A percentile compares a stretch with the other conserved stretches of the same genome.
Evolutionary conservation across 169 alveolate genomes (phyloP).

Genomic region (Cyclospora cayetanensis): DNA sequence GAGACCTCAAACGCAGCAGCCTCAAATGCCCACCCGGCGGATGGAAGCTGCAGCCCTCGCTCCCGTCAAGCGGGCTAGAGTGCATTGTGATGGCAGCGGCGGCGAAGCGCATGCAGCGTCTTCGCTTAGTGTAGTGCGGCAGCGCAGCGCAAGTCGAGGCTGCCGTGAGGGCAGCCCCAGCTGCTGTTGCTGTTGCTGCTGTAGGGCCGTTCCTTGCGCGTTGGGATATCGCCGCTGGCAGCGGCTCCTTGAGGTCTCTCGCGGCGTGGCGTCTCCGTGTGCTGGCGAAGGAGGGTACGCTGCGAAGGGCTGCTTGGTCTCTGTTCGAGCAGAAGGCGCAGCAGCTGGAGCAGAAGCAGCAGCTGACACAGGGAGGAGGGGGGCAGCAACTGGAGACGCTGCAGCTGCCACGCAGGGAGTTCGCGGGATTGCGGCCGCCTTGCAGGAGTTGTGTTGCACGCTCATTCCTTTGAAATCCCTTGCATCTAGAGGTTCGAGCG

Average conservation of each 20-base stretch:
- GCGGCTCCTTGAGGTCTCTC: conserved; percentile 19
- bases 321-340: neutral
- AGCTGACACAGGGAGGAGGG: neutral
- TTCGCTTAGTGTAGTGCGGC: no score
- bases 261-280: no score
- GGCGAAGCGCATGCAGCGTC: no score
- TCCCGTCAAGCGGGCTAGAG: no score
- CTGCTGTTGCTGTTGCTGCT: conserved; percentile 57
- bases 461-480: neutral
- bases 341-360: conserved; percentile 25
- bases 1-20: neutral
- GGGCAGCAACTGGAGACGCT: neutral
- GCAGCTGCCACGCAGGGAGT: neutral
- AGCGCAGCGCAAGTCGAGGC: no score
- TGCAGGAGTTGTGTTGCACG: neutral
- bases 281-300: no score
- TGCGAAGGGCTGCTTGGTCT: no score
- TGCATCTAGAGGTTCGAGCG: no score
- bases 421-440: neutral
- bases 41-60: conserved; percentile 18
- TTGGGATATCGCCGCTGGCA: neutral
- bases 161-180: no score
- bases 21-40: neutral
- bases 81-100: no score
- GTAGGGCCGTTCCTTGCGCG: neutral